Percentiles rank a stretch among this genome's conserved stretches.
Evolutionary conservation across 352 stramenopile species (phyloP).

Genomic region (Phytophthora pistaciae): DNA sequence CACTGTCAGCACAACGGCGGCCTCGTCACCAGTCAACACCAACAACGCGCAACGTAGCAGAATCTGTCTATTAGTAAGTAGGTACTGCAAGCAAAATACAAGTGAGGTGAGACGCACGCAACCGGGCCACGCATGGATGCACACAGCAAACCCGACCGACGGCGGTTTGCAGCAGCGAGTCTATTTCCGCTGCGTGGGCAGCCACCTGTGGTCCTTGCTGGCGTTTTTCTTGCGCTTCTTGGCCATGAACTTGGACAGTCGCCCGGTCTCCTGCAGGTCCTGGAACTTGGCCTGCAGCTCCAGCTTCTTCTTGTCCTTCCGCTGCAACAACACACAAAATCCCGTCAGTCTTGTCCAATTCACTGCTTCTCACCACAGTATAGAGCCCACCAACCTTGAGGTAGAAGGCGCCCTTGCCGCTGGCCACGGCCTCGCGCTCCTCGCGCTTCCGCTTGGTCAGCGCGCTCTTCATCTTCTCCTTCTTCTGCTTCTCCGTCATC

Average conservation of each 20-base stretch:
- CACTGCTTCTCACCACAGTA: not conserved
- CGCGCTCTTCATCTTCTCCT: slow-evolving; percentile 72
- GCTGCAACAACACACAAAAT: slow-evolving; percentile 39
- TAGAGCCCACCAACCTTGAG: slow-evolving; percentile 66
- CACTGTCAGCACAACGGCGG: not conserved
- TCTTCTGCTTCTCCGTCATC: slow-evolving; percentile 78
- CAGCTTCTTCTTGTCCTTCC: slow-evolving; percentile 93
- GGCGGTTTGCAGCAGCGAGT: not conserved
- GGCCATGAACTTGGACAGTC: slow-evolving; percentile 93
- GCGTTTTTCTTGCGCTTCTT: slow-evolving; percentile 95
- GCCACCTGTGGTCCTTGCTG: slow-evolving; percentile 93
- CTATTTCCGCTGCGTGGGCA: slow-evolving; percentile 87
- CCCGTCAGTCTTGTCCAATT: slow-evolving; percentile 1
- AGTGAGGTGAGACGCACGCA: not conserved
- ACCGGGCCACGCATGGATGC: not conserved
- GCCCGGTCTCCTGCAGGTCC: slow-evolving; percentile 88
- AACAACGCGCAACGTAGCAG: slow-evolving; percentile 7
- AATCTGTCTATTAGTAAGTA: slow-evolving; percentile 37
- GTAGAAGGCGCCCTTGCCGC: slow-evolving; percentile 92
- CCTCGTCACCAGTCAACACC: not conserved
- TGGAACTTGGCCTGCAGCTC: slow-evolving; percentile 93
- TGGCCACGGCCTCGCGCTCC: slow-evolving; percentile 90
- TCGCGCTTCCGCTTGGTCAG: slow-evolving; percentile 87
- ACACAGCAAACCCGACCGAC: not conserved
- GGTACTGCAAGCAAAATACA: slow-evolving; percentile 26